Conservation (phyloP, 2,329 filamentous ascomycete species). For the Ophiostoma himal-ulmi region DNA sequence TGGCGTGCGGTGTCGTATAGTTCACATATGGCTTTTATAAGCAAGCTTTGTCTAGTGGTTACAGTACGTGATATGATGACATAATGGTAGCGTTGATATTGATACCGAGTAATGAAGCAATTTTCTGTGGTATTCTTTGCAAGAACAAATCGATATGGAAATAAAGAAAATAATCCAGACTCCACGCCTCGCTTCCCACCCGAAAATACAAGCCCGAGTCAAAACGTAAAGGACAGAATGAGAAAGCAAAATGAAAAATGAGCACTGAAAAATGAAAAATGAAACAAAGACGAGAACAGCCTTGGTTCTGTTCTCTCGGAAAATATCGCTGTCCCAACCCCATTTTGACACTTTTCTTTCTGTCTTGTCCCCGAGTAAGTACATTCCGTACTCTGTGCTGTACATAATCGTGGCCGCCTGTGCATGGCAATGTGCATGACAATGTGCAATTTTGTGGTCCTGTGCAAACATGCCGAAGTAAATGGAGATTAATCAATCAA, state of each 20-base stretch:
- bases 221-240: neutral
- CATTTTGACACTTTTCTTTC: neutral
- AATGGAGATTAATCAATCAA: constrained; percentile 7
- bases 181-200: constrained; percentile 25
- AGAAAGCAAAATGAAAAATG: no score
- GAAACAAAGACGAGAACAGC: constrained; percentile 6
- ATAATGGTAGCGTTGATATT: neutral
- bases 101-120: neutral
- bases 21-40: neutral
- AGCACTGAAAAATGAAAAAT: neutral
- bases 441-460: neutral
- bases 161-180: constrained; percentile 22
- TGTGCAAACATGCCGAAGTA: neutral
- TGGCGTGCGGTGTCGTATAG: neutral
- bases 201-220: constrained; percentile 17
- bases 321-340: constrained; percentile 17
- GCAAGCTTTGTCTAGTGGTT: neutral
- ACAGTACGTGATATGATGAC: no score
- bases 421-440: neutral
- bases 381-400: neutral
- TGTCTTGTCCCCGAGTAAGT: neutral
- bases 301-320: neutral
- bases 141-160: constrained; percentile 20
- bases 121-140: neutral
- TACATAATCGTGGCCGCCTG: neutral